Base-by-base conservation (phyloP, 2,329 filamentous ascomycete genomes). In the Pyricularia sp. region DNA sequence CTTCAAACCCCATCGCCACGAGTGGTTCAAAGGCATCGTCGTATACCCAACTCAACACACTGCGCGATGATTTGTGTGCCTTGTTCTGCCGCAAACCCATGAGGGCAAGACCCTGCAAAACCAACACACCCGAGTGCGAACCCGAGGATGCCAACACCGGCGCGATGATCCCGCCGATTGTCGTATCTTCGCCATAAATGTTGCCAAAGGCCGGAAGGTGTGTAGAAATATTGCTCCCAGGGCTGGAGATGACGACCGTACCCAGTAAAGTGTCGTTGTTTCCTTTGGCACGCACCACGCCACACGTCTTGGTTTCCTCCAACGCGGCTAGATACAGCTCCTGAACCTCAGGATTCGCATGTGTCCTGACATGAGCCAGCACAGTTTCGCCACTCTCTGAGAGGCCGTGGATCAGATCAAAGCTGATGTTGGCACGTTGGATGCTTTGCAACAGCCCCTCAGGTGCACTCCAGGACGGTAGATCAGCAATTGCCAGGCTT, bases 41-140 rank as follows among this genome's bases (percentile, higher is more conserved):
- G 70, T 81, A 77, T 80, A 95, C 92, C 86, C 92, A 94, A 77
- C 93, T 92, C 69, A 97, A 79, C 65, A 96, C 82, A 68, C 90
- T 91, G 70, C 88, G 88, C 72, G 86, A 85, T 67, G 90, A 89
- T 71, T 91, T 92, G 76, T 94, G 87, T 73, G 86, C 86, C 78
- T 94, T 94, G 77, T 93, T 91, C 79, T 95, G 92, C 69, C 91
- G 86, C 74, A 95, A 88, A 0, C 91, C 92, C 80, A 97, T 87
- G 71, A 96, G 79, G 17, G 92, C 90, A 71, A 97, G 79, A 0
- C 92, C 92, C 79, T 96, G 92, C 17, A 88, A 75, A 70, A 94
- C 84, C 33, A 95, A 78, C 0, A 85, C 89, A 28, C 42, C 17
- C 28, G 59, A 63, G 14, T 63, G 59, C 59, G 25, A 28, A 6